Evolutionary conservation across 2,329 filamentous ascomycete genomes (phyloP), one percentile per base, ranked within the genome.

Genomic region (Ophiocordyceps camponoti-rufipedis): DNA sequence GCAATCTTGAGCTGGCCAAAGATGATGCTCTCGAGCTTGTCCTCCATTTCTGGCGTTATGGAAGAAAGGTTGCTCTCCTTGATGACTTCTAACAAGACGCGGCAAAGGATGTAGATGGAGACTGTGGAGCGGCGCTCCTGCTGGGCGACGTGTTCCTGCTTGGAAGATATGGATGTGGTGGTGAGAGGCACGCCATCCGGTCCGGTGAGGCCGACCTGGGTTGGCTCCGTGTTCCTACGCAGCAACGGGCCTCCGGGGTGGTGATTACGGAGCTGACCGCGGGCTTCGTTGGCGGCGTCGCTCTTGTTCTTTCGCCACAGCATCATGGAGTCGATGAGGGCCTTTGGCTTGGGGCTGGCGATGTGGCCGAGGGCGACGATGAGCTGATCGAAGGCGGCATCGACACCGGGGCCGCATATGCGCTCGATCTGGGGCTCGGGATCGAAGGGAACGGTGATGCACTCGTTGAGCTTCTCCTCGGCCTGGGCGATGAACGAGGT

Each of bases 301-400:
- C 87, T 94, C 66, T 96, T 96, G 51, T 78, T 85, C 62, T 95
- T 96, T 46, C 91, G 80, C 91, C 91, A 98, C 31, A 94, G 74
- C 85, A 98, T 98, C 61, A 98, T 87, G 18, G 85, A 88, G 62
- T 98, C 91, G 55, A 98, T 95, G 44, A 98, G 66, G 5, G 87
- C 85, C 59, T 94, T 96, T 5, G 93, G 93, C 58, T 93, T 94
- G 52, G 88, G 83, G 48, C 86, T 84, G 45, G 89, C 86, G 56
- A 98, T 94, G 59, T 96, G 89, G 4, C 91, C 91, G 38, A 98
- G 71, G 14, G 93, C 91, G 28, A 81, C 79, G 51, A 98, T 93
- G 55, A 94, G 76, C 63, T 96, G 89, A 61, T 98, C 91, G 58
- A 98, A 98, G 11, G 77, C 78, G 2, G 81, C 74, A 59, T 98